Conservation (phyloP, 1,284 basidiomycete species). For the Cystobasidium sp. region DNA sequence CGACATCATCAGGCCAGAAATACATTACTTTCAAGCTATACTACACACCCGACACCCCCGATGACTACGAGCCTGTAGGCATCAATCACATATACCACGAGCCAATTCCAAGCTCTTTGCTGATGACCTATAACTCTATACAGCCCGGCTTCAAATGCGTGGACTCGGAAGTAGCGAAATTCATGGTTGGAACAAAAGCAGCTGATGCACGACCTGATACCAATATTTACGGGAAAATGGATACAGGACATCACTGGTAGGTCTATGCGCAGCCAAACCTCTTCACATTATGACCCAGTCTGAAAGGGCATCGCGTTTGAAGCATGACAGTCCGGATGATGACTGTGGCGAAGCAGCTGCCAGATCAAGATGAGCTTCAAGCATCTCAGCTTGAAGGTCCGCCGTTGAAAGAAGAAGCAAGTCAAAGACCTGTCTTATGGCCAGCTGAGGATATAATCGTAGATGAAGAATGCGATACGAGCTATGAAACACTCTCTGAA, state of each 20-base stretch:
- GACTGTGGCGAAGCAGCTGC: slow-evolving; percentile 49
- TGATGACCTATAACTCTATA: background rate
- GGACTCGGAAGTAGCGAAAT: slow-evolving; percentile 5
- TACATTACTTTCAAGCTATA: slow-evolving; percentile 82
- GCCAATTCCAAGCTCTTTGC: background rate
- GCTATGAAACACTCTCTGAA: slow-evolving; percentile 35
- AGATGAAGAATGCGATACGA: slow-evolving; percentile 39
- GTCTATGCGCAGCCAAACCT: background rate
- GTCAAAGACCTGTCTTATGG: slow-evolving; percentile 47
- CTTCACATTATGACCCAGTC: background rate
- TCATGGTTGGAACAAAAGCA: slow-evolving; percentile 34
- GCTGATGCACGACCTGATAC: slow-evolving; percentile 22
- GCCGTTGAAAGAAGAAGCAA: slow-evolving; percentile 44
- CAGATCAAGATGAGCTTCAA: slow-evolving; percentile 45
- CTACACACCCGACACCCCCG: slow-evolving; percentile 73
- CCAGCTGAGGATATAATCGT: slow-evolving; percentile 43
- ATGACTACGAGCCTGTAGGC: slow-evolving; percentile 52
- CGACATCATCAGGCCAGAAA: slow-evolving; percentile 63
- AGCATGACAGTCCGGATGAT: slow-evolving; percentile 44
- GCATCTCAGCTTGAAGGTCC: slow-evolving; percentile 31
- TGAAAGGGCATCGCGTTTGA: too few species aligned
- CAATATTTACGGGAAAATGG: slow-evolving; percentile 28
- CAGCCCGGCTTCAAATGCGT: slow-evolving; percentile 29
- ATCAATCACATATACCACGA: slow-evolving; percentile 7
- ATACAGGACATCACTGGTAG: slow-evolving; percentile 39